phyloP scores from a whole-genome alignment of 805 yeast species.

The Kodamaea laetipori region DNA sequence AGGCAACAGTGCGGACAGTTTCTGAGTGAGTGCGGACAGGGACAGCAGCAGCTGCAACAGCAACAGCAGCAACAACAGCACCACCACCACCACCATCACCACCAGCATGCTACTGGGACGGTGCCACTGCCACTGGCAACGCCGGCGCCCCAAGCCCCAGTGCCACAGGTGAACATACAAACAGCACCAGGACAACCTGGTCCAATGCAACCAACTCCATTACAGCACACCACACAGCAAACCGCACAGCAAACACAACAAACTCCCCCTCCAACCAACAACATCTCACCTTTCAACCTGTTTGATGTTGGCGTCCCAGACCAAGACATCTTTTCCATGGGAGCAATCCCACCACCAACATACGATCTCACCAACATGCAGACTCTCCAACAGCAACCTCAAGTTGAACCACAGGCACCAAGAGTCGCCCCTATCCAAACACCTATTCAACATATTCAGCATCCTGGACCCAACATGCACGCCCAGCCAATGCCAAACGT shows the following conservation, averaged over 20 bases:
- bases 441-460: constrained; percentile 7
- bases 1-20: constrained; percentile 16
- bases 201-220: neutral
- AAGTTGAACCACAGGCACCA: constrained; percentile 1
- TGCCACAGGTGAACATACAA: neutral
- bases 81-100: neutral
- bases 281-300: constrained; percentile 1
- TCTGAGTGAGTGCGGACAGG: neutral
- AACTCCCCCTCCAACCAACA: neutral
- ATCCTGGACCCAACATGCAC: neutral
- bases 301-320: constrained; percentile 4
- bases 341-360: constrained; percentile 6
- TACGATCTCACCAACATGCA: constrained; percentile 12
- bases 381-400: constrained; percentile 2
- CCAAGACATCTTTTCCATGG: constrained; percentile 3
- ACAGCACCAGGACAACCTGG: neutral
- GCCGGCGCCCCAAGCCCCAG: neutral
- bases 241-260: neutral
- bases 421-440: constrained; percentile 1
- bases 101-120: neutral
- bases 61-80: neutral
- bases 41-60: constrained; percentile 9
- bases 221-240: neutral
- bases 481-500: too few relatives aligned
- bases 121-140: constrained; percentile 1